These are phyloP conservation scores for Ceratobasidium sp. DNA, from an alignment of 1,284 basidiomycete genomes.

Conservation along the genomic window DNA sequence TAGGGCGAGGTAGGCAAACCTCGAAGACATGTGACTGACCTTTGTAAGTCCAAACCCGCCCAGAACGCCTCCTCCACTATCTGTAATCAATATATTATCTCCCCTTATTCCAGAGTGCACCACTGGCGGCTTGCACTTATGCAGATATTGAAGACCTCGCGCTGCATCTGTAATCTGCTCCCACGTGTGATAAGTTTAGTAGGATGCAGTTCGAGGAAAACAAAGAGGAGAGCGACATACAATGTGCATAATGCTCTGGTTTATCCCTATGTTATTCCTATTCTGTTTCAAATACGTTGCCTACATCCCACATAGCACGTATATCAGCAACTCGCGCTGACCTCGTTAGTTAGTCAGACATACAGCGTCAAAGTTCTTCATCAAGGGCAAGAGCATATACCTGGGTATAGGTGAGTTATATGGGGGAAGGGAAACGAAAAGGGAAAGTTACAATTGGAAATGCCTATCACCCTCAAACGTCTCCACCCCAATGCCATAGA, in stretches of 20 bases:
- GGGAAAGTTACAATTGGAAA: conserved; percentile 11
- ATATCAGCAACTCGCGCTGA: neutral
- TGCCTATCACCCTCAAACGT: neutral
- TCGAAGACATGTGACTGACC: conserved; percentile 13
- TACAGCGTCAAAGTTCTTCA: conserved; percentile 18
- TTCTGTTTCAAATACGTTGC: conserved; percentile 5
- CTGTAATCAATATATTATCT: conserved; percentile 9
- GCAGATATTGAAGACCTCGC: conserved; percentile 1
- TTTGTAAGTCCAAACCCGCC: conserved; percentile 9
- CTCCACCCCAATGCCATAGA: conserved; percentile 26
- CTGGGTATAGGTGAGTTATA: neutral
- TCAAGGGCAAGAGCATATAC: conserved; percentile 6
- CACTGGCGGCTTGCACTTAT: conserved; percentile 1
- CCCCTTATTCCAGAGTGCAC: conserved; percentile 14
- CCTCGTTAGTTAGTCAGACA: too few species aligned
- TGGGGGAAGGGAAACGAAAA: neutral
- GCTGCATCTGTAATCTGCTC: conserved; percentile 2
- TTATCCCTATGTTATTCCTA: conserved; percentile 1
- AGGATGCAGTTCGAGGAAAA: neutral
- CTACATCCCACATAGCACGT: neutral
- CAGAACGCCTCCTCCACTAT: neutral
- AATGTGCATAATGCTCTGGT: conserved; percentile 3
- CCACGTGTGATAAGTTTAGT: too few species aligned
- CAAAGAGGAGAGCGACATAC: neutral
- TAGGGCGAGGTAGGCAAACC: too few species aligned